phyloP scores from a whole-genome alignment of 371 early-diverging fungal species.

The Gilbertella persicaria region DNA sequence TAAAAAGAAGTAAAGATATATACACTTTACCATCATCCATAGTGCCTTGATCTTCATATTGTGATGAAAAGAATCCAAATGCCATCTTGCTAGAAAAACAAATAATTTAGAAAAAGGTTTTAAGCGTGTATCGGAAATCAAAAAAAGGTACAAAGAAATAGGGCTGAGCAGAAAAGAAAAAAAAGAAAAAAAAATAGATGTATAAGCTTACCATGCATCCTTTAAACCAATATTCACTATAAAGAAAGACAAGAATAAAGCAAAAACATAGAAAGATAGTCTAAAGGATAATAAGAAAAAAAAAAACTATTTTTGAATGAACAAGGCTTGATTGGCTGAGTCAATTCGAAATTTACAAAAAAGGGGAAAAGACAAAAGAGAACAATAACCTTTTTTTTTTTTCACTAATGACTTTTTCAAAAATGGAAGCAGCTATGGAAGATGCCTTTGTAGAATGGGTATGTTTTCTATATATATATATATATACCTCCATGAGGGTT shows the following conservation, averaged over 20 bases:
- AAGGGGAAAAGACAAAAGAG: neutral
- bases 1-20: neutral
- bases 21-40: slow-evolving; percentile 48
- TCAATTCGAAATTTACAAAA: neutral
- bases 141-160: slow-evolving; percentile 5
- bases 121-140: no score
- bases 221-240: no score
- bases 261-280: no score
- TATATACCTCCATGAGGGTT: neutral
- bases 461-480: slow-evolving; percentile 7
- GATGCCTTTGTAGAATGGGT: slow-evolving; percentile 62
- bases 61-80: slow-evolving; percentile 49
- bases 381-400: neutral
- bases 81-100: slow-evolving; percentile 26
- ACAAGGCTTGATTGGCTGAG: no score
- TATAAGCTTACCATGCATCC: no score
- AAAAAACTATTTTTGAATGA: no score
- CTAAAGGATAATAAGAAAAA: no score
- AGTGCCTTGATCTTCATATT: slow-evolving; percentile 45
- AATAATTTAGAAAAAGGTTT: neutral
- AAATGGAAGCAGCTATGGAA: slow-evolving; percentile 53
- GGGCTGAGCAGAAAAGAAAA: slow-evolving; percentile 2
- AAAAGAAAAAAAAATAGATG: no score
- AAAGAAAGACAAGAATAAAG: no score
- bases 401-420: slow-evolving; percentile 44